Conservation (phyloP, 495 filamentous ascomycete species). For the Penicillium dipodomyicola region DNA sequence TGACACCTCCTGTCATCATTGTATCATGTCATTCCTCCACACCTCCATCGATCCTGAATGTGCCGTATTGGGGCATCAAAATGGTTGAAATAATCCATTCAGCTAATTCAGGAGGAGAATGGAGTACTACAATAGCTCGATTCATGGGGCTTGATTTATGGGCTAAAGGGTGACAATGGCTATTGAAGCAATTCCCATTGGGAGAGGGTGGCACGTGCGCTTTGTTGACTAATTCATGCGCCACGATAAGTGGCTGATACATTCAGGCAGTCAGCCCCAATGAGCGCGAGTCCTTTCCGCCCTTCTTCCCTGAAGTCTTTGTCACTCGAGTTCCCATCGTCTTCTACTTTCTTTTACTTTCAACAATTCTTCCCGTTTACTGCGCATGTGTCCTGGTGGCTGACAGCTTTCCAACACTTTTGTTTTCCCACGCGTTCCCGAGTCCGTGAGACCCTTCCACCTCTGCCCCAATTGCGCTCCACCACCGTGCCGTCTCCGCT, state of each 20-base stretch:
- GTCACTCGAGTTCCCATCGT: constrained; percentile 11
- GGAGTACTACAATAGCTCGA: constrained; percentile 4
- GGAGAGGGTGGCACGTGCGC: constrained; percentile 25
- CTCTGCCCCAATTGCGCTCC: constrained; percentile 25
- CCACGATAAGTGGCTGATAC: constrained; percentile 24
- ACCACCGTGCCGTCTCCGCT: constrained; percentile 22
- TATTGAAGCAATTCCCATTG: constrained; percentile 16
- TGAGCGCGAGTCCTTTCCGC: constrained; percentile 29
- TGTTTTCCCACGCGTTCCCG: constrained; percentile 26
- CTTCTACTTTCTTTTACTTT: constrained; percentile 13
- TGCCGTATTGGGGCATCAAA: constrained; percentile 2
- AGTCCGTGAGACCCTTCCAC: constrained; percentile 23
- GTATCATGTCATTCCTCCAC: constrained; percentile 7
- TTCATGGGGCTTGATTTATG: constrained; percentile 7
- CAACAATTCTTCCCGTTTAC: constrained; percentile 8
- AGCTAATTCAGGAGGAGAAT: not conserved
- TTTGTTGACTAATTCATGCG: constrained; percentile 20
- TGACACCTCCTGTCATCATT: constrained; percentile 30
- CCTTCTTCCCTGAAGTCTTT: constrained; percentile 14
- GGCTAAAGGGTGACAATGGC: constrained; percentile 10
- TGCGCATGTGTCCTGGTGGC: not conserved
- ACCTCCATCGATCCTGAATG: constrained; percentile 3
- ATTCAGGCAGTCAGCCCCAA: constrained; percentile 13
- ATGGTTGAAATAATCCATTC: not conserved
- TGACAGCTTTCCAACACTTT: not conserved